Evolutionary conservation across 345 rosid species (phyloP).

Genomic region (Euphorbia peplus): DNA sequence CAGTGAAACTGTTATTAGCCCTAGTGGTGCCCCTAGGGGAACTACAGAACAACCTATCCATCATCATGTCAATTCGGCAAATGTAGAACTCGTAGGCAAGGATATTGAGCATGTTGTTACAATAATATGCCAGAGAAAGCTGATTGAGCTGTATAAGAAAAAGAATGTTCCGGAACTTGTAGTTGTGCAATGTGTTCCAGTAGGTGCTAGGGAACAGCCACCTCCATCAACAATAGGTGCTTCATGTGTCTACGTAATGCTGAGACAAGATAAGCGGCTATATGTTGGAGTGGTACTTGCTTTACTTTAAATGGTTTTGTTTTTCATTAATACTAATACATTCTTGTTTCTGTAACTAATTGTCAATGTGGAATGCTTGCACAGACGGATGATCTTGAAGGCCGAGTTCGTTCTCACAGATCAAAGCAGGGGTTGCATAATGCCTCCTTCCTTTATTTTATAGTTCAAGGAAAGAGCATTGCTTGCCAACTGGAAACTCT

Average conservation of each 20-base stretch:
- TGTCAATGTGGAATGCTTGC: constrained; percentile 9
- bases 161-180: constrained; percentile 30
- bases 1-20: constrained; percentile 20
- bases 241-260: constrained; percentile 88
- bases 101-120: constrained; percentile 45
- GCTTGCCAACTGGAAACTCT: constrained; percentile 96
- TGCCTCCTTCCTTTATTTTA: constrained; percentile 69
- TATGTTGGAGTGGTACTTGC: constrained; percentile 80
- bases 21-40: constrained; percentile 22
- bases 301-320: neutral
- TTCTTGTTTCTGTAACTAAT: neutral
- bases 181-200: constrained; percentile 42
- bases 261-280: constrained; percentile 64
- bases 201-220: constrained; percentile 80
- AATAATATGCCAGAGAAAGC: constrained; percentile 49
- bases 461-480: constrained; percentile 82
- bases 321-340: neutral
- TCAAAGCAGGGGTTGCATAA: constrained; percentile 62
- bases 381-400: constrained; percentile 94
- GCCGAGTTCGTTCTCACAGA: constrained; percentile 66
- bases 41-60: constrained; percentile 22
- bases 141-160: constrained; percentile 45
- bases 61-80: constrained; percentile 27
- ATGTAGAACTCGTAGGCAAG: constrained; percentile 34
- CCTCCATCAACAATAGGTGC: constrained; percentile 90